Evolutionary conservation across 73 alveolate species (phyloP).

Genomic region (Symbiodinium pilosum): DNA sequence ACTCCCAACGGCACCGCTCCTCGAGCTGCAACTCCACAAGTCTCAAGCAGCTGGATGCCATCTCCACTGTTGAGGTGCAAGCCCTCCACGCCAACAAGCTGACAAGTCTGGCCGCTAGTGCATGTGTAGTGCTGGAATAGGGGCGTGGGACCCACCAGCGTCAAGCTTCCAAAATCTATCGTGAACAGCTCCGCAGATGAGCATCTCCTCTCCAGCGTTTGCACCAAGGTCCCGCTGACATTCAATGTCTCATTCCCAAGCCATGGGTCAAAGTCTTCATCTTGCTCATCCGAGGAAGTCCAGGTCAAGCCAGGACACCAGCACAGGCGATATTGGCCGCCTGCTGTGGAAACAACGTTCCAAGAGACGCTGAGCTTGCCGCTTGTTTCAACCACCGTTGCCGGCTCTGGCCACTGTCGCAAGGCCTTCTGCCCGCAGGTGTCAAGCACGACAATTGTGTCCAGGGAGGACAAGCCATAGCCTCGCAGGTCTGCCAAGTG

Average conservation of each 20-base stretch:
- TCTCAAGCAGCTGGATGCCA: conserved; percentile 6
- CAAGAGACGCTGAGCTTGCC: conserved; percentile 32
- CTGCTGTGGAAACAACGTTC: conserved; percentile 1
- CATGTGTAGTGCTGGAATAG: conserved; percentile 13
- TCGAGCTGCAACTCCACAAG: background rate
- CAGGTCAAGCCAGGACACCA: conserved; percentile 42
- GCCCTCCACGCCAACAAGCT: background rate
- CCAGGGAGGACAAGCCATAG: conserved; percentile 1
- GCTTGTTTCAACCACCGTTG: background rate
- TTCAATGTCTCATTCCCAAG: background rate
- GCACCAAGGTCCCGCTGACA: background rate
- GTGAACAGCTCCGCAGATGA: background rate
- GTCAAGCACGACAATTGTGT: conserved; percentile 18
- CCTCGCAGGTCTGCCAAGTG: conserved; percentile 13
- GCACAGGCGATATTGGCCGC: conserved; percentile 51
- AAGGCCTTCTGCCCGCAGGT: conserved; percentile 14
- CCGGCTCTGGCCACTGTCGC: conserved; percentile 19
- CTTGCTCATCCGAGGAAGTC: background rate
- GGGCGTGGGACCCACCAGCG: conserved; percentile 37
- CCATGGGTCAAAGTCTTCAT: conserved; percentile 33
- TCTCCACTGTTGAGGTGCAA: background rate
- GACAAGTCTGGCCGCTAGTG: conserved; percentile 19
- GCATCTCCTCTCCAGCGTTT: background rate
- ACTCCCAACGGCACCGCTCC: background rate
- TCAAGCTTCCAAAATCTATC: conserved; percentile 48